phyloP scores from a whole-genome alignment of 768 basidiomycete genomes.

The Crepidotus variabilis region DNA sequence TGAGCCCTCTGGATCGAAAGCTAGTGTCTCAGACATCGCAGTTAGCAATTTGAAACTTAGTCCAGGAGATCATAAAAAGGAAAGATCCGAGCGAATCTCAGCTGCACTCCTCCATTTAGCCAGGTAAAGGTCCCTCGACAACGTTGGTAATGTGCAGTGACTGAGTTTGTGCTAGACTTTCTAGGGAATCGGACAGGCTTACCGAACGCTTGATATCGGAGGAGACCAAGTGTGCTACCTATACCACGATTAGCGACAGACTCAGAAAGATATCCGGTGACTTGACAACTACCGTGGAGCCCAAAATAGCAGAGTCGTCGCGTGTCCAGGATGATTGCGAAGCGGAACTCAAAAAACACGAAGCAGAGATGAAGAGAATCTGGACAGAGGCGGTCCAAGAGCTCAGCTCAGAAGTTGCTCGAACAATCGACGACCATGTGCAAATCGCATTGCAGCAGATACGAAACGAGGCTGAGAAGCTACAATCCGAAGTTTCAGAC shows the following conservation, averaged over 20 bases:
- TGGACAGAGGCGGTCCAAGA: constrained; percentile 46
- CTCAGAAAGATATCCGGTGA: constrained; percentile 41
- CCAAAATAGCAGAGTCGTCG: constrained; percentile 43
- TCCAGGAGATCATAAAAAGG: background rate
- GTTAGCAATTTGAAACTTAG: background rate
- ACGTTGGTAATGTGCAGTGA: constrained; percentile 1
- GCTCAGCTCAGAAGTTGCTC: constrained; percentile 37
- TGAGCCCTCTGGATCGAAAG: background rate
- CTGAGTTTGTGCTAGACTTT: constrained; percentile 30
- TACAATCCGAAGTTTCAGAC: background rate
- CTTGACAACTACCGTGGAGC: constrained; percentile 38
- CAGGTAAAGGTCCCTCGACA: constrained; percentile 25
- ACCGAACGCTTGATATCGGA: constrained; percentile 38
- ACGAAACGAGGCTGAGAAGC: constrained; percentile 14
- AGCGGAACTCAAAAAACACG: constrained; percentile 34
- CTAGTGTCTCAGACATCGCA: background rate
- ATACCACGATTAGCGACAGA: constrained; percentile 43
- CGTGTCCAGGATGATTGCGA: constrained; percentile 39
- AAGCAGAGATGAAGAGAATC: constrained; percentile 35
- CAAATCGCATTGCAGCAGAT: constrained; percentile 26
- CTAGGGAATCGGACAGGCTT: constrained; percentile 41
- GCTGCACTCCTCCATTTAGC: constrained; percentile 39
- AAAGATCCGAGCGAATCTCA: constrained; percentile 19
- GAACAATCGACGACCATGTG: constrained; percentile 29
- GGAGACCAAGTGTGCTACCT: constrained; percentile 44